Conservation (phyloP, 2,329 filamentous ascomycete genomes). For the Clarireedia homoeocarpa region DNA sequence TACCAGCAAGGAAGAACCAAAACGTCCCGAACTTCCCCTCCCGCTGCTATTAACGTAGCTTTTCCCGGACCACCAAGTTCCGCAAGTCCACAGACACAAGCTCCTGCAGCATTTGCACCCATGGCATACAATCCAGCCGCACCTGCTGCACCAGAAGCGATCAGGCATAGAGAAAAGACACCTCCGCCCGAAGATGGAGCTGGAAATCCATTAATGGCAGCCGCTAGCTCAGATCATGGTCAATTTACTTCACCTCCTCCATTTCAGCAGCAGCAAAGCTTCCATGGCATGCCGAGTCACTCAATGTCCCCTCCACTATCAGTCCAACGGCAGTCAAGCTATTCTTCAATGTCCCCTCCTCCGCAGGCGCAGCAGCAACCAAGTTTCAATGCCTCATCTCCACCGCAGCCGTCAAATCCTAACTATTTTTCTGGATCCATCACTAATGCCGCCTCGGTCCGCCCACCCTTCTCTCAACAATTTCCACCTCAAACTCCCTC, state of each 20-base stretch:
- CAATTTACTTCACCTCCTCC: constrained; percentile 46
- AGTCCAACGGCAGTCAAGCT: constrained; percentile 6
- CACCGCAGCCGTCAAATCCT: constrained; percentile 8
- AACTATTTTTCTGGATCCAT: constrained; percentile 31
- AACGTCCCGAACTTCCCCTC: constrained; percentile 21
- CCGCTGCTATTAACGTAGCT: constrained; percentile 8
- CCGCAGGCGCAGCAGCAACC: not conserved
- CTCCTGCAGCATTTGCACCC: constrained; percentile 39
- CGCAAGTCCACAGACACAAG: constrained; percentile 29
- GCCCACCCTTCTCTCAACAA: constrained; percentile 16
- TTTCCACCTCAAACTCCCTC: constrained; percentile 9
- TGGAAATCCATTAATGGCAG: constrained; percentile 49
- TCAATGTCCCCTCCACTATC: constrained; percentile 14
- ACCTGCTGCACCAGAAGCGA: constrained; percentile 64
- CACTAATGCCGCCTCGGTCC: constrained; percentile 22
- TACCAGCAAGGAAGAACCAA: constrained; percentile 31
- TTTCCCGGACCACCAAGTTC: constrained; percentile 29
- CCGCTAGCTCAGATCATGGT: constrained; percentile 49
- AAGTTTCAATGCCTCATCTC: not conserved
- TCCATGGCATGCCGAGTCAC: constrained; percentile 4
- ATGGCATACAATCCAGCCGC: constrained; percentile 76
- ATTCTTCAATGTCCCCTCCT: constrained; percentile 7
- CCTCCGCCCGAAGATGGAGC: constrained; percentile 63
- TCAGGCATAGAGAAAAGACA: constrained; percentile 70
- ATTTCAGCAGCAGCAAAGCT: constrained; percentile 14